phyloP scores from a whole-genome alignment of 768 basidiomycete species.

The Lactifluus subvellereus region DNA sequence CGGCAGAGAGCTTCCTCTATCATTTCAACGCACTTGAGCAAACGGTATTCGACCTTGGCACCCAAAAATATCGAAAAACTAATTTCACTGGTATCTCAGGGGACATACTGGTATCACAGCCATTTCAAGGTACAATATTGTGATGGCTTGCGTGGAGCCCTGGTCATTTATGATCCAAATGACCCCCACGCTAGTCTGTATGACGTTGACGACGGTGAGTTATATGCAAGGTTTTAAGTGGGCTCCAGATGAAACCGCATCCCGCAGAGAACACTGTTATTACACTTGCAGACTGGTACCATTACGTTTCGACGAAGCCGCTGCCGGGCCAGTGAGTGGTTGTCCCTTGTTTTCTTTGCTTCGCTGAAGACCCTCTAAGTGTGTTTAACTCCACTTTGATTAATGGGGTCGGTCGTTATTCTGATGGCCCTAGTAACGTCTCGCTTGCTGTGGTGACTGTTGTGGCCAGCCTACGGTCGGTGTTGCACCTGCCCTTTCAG shows the following conservation, averaged over 20 bases:
- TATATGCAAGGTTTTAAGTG: too few species aligned
- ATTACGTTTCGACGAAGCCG: background rate
- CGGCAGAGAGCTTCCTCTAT: constrained; percentile 39
- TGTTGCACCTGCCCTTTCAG: background rate
- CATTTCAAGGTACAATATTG: constrained; percentile 37
- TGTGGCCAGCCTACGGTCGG: constrained; percentile 26
- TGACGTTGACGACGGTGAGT: constrained; percentile 29
- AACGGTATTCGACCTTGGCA: constrained; percentile 27
- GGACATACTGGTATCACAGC: constrained; percentile 35
- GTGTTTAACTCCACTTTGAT: constrained; percentile 41
- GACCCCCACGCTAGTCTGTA: constrained; percentile 28
- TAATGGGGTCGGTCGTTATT: constrained; percentile 45
- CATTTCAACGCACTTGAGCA: constrained; percentile 32
- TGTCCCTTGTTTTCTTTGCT: background rate
- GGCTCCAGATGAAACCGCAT: background rate
- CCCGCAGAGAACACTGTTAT: constrained; percentile 25
- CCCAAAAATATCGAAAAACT: background rate
- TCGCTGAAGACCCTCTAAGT: background rate
- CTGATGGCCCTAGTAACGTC: constrained; percentile 34
- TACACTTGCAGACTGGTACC: constrained; percentile 28
- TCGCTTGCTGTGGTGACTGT: constrained; percentile 44
- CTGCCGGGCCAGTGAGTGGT: background rate
- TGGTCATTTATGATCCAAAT: constrained; percentile 29
- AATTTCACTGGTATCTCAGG: constrained; percentile 9
- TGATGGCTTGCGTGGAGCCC: constrained; percentile 30